These are phyloP conservation scores for Smallanthus sonchifolius DNA, from an alignment of 129 eudicot species.

Conservation along the genomic window DNA sequence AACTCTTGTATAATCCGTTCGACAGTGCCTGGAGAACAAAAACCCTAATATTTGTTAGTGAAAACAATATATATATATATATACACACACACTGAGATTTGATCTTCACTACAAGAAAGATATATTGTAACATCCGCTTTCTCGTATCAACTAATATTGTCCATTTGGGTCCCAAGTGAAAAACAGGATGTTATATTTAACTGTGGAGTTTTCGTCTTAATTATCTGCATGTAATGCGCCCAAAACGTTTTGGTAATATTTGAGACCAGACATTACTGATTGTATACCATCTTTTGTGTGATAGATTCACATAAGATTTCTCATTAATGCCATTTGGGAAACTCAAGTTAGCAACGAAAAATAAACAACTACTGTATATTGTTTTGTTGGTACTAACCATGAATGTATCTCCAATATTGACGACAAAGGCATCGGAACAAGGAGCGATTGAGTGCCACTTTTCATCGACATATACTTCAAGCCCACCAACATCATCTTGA, in stretches of 20 bases:
- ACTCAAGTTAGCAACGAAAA: not conserved
- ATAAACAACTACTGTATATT: not conserved
- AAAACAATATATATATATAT: slow-evolving; percentile 7
- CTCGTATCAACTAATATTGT: too few species aligned
- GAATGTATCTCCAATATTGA: slow-evolving; percentile 92
- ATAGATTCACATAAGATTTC: too few species aligned
- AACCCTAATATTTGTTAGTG: slow-evolving; percentile 3
- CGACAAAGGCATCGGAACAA: slow-evolving; percentile 66
- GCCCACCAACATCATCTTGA: slow-evolving; percentile 92
- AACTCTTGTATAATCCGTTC: slow-evolving; percentile 88
- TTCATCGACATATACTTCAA: slow-evolving; percentile 62
- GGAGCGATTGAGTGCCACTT: slow-evolving; percentile 82
- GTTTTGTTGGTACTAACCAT: slow-evolving; percentile 43
- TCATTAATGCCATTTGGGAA: too few species aligned
- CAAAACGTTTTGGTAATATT: too few species aligned
- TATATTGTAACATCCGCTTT: not conserved
- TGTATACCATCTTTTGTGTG: too few species aligned
- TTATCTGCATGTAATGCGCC: too few species aligned
- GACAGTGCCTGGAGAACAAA: slow-evolving; percentile 64
- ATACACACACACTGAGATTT: too few species aligned
- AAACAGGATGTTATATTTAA: too few species aligned
- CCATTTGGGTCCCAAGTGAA: too few species aligned
- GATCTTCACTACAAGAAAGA: not conserved
- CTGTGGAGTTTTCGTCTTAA: too few species aligned
- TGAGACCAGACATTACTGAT: too few species aligned